Percentiles rank a stretch among this genome's conserved stretches.
Conservation (phyloP, 2,329 filamentous ascomycete species). For the Chlorencoelia australis region DNA sequence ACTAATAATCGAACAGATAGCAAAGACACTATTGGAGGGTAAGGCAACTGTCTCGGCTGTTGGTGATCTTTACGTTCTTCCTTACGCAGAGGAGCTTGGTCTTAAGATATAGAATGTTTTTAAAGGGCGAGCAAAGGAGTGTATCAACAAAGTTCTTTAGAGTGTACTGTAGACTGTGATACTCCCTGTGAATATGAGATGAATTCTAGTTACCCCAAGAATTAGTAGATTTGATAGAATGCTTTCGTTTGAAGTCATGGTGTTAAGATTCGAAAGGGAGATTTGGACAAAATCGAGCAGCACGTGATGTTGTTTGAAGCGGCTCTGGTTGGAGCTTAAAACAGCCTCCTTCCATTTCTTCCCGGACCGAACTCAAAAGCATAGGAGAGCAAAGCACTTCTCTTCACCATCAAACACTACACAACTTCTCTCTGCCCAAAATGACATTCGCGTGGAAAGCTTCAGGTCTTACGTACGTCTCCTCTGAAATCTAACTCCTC, state of each 20-base stretch:
- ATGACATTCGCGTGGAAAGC: slow-evolving; percentile 99
- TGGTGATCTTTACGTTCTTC: slow-evolving; percentile 83
- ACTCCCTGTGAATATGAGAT: slow-evolving; percentile 18
- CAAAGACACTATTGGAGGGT: slow-evolving; percentile 75
- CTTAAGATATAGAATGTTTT: slow-evolving; percentile 68
- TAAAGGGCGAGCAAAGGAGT: slow-evolving; percentile 15
- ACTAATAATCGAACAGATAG: slow-evolving; percentile 48
- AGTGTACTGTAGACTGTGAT: slow-evolving; percentile 27
- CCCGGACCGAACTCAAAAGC: slow-evolving; percentile 2
- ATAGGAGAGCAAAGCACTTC: too few species aligned
- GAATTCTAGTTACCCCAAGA: slow-evolving; percentile 15
- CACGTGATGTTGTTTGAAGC: too few species aligned
- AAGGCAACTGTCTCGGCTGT: slow-evolving; percentile 86
- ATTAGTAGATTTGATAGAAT: not conserved
- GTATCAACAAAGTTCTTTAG: slow-evolving; percentile 28
- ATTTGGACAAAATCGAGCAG: too few species aligned
- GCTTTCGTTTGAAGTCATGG: too few species aligned
- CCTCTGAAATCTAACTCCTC: not conserved
- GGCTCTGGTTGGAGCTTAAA: too few species aligned
- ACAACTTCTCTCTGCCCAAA: slow-evolving; percentile 21
- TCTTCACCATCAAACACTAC: slow-evolving; percentile 11
- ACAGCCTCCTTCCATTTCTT: too few species aligned
- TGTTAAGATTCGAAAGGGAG: too few species aligned
- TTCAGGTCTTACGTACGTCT: slow-evolving; percentile 62
- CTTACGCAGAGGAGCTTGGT: slow-evolving; percentile 88